Conservation (phyloP, 257 asterid species). For the Solanum chilense region DNA sequence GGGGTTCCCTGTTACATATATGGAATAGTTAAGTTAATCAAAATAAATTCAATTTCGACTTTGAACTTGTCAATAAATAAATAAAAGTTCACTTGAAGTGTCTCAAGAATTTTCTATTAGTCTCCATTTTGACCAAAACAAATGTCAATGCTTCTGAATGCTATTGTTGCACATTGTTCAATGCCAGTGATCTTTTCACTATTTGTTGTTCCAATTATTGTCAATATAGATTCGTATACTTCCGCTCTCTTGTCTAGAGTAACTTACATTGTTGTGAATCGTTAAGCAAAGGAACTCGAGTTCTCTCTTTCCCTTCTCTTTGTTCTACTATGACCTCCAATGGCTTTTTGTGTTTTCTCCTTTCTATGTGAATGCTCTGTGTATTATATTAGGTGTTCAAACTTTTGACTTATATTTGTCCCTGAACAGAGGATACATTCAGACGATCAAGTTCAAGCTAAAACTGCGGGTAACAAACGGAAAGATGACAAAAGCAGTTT, state of each 20-base stretch:
- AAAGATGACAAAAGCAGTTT: slow-evolving; percentile 26
- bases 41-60: not conserved
- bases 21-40: not conserved
- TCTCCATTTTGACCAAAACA: not conserved
- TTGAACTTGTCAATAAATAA: not conserved
- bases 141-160: not conserved
- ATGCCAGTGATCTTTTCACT: not conserved
- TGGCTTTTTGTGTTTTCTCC: not conserved
- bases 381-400: not conserved
- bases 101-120: not conserved
- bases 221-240: not conserved
- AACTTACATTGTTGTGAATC: not conserved
- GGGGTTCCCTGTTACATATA: not conserved
- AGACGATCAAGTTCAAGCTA: slow-evolving; percentile 21
- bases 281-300: not conserved
- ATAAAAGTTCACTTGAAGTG: not conserved
- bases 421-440: slow-evolving; percentile 23
- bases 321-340: not conserved
- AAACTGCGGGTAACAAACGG: slow-evolving; percentile 21
- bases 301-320: not conserved
- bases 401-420: not conserved
- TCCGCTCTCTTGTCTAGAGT: not conserved
- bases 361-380: not conserved
- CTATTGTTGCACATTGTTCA: not conserved
- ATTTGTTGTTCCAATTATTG: not conserved